A percentile compares a stretch with the other conserved stretches of the same genome.
These are phyloP conservation scores for Cylindrotheca fusiformis DNA, from an alignment of 108 stramenopile genomes.

Conservation along the genomic window DNA sequence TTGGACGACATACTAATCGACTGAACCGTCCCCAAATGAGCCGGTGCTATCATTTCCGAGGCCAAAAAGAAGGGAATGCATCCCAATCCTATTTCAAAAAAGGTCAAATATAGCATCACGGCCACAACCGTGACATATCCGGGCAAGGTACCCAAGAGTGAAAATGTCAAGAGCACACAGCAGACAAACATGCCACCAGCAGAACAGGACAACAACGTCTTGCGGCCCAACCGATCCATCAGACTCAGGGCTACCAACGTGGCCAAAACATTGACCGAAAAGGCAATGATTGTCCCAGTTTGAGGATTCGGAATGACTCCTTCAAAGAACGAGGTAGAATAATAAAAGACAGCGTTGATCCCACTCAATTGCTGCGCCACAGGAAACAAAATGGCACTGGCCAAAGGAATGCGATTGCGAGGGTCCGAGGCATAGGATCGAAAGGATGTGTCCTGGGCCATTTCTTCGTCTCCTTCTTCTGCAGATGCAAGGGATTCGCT, in stretches of 20 bases:
- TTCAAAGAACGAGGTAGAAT: slow-evolving; percentile 95
- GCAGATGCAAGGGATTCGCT: slow-evolving; percentile 63
- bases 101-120: slow-evolving; percentile 82
- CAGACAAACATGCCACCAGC: slow-evolving; percentile 79
- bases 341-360: slow-evolving; percentile 99
- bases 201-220: slow-evolving; percentile 86
- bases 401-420: slow-evolving; percentile 62
- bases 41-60: slow-evolving; percentile 64
- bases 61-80: slow-evolving; percentile 96
- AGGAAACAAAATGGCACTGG: slow-evolving; percentile 77
- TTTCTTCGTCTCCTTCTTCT: slow-evolving; percentile 41
- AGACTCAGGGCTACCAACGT: slow-evolving; percentile 87
- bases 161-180: slow-evolving; percentile 61
- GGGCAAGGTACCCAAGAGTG: slow-evolving; percentile 58
- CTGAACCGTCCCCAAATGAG: background rate
- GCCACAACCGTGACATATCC: slow-evolving; percentile 64
- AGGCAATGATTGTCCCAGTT: slow-evolving; percentile 87
- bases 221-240: slow-evolving; percentile 87
- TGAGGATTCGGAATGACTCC: slow-evolving; percentile 89
- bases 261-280: slow-evolving; percentile 94
- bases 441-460: slow-evolving; percentile 33
- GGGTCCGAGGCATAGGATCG: slow-evolving; percentile 4
- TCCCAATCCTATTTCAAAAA: slow-evolving; percentile 97
- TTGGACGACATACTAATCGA: slow-evolving; percentile 6
- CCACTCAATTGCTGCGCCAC: slow-evolving; percentile 93